Evolutionary conservation across 148 eudicot species (phyloP), one percentile per base, ranked within the genome.

Genomic region (Spergularia bocconei): DNA sequence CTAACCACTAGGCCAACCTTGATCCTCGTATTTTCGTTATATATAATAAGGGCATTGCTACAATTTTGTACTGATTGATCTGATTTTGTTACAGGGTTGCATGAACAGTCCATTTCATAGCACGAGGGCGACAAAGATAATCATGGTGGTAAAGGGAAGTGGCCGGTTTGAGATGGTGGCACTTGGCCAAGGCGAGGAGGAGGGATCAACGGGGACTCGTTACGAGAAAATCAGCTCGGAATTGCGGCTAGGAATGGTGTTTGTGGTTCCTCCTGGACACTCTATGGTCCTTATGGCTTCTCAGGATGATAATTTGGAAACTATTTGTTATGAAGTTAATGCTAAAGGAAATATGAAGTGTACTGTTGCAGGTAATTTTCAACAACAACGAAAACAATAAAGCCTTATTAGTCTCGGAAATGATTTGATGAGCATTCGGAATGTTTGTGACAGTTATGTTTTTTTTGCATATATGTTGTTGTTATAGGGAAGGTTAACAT

Each of bases 131-230:
- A 87, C 96, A 13, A 85, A 85, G 68, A 82, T 91, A 12, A 69
- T 83, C 3, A 65, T 91, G 19, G 89, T 91, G 52, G 47, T 74
- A 2, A 78, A 74, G 0, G 98, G 98, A 3, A 75, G 86, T 70
- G 98, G 97, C 23, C 71, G 77, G 73, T 75, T 90, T 44, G 90
- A 94, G 79, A 91, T 91, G 89, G 87, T 93, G 11, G 90, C 89
- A 52, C 90, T 91, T 6, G 89, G 41, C 51, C 71, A 74, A 48
- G 79, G 77, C 61, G 39, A 73, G 21, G 68, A 71, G 59, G 54
- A 71, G 59, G 54, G 14, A 61, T 57, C 72, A n/a, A 36, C 68
- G 20, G 77, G 68, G 6, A 78, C 64, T 71, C 87, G 71, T 25
- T 91, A 91, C 75, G 58, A 81, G 80, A 84, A 71, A 74, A 82